Conservation (phyloP, 1,139 yeast species). For the Meyerozyma guilliermondii region DNA sequence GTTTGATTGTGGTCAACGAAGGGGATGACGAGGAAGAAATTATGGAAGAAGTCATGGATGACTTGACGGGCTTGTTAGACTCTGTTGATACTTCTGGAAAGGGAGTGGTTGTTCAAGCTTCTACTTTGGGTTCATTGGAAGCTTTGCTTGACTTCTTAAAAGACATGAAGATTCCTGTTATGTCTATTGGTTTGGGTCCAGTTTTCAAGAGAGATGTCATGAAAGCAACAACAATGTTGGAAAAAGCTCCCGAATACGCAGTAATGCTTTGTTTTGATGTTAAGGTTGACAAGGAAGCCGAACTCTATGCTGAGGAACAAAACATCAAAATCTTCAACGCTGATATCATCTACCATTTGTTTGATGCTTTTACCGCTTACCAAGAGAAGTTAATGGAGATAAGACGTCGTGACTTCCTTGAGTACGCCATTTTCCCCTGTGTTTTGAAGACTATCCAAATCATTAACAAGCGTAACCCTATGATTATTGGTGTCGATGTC, state of each 20-base stretch:
- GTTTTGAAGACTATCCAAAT: slow-evolving; percentile 91
- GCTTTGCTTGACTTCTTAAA: slow-evolving; percentile 95
- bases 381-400: slow-evolving; percentile 83
- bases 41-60: slow-evolving; percentile 99
- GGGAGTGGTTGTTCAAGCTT: slow-evolving; percentile 98
- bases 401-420: slow-evolving; percentile 85
- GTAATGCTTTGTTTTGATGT: slow-evolving; percentile 98
- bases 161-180: slow-evolving; percentile 98
- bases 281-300: slow-evolving; percentile 95
- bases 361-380: slow-evolving; percentile 90
- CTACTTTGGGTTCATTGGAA: slow-evolving; percentile 95
- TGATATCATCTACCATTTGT: slow-evolving; percentile 92
- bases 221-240: slow-evolving; percentile 96
- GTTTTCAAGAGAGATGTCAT: slow-evolving; percentile 96
- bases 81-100: slow-evolving; percentile 91
- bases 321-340: slow-evolving; percentile 91
- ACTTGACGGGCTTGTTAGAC: slow-evolving; percentile 88
- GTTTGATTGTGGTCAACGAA: slow-evolving; percentile 90
- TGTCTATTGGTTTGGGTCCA: slow-evolving; percentile 97
- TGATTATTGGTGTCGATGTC: slow-evolving; percentile 98
- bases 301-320: slow-evolving; percentile 92
- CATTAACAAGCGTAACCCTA: slow-evolving; percentile 97
- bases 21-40: slow-evolving; percentile 97
- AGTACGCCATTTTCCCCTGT: slow-evolving; percentile 91
- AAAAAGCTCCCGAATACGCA: slow-evolving; percentile 91